Percentiles rank a stretch among this genome's conserved stretches.
Conservation (phyloP, 139 green algal genomes). For the Pycnococcus provasolii region DNA sequence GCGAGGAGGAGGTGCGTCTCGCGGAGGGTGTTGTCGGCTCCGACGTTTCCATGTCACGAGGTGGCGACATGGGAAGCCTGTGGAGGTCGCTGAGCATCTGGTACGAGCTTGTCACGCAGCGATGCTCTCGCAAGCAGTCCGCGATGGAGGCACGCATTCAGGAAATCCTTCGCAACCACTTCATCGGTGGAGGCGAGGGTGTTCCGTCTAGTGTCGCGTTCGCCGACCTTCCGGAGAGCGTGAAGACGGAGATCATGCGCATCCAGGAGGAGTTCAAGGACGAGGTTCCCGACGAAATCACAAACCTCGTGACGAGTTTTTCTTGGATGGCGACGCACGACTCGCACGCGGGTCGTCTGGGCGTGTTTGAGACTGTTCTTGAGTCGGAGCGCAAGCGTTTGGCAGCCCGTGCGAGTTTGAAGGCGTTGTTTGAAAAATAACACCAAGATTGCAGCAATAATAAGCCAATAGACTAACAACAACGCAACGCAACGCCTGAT, state of each 20-base stretch:
- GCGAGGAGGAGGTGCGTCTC: conserved; percentile 15
- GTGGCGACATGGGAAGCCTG: not conserved
- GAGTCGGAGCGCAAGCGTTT: conserved; percentile 11
- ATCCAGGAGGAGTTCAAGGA: conserved; percentile 14
- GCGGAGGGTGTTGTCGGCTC: not conserved
- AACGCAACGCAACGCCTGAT: no score
- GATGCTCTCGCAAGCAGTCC: not conserved
- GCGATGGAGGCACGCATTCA: conserved; percentile 10
- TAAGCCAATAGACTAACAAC: no score
- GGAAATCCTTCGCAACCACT: conserved; percentile 1
- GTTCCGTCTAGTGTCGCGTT: not conserved
- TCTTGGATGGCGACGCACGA: not conserved
- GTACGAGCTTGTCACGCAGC: conserved; percentile 9
- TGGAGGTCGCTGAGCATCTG: conserved; percentile 13
- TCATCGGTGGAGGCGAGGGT: not conserved
- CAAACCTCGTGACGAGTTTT: conserved; percentile 7
- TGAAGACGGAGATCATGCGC: conserved; percentile 11
- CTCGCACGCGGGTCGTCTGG: conserved; percentile 10
- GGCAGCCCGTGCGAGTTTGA: not conserved
- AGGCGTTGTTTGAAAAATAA: conserved; percentile 5
- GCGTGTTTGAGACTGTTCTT: conserved; percentile 8
- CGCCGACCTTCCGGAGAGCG: conserved; percentile 3
- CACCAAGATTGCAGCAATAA: no score
- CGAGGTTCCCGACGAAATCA: conserved; percentile 3
- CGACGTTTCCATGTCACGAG: not conserved